These are phyloP conservation scores for Henckelia pumila DNA, from an alignment of 257 asterid genomes.

Conservation along the genomic window DNA sequence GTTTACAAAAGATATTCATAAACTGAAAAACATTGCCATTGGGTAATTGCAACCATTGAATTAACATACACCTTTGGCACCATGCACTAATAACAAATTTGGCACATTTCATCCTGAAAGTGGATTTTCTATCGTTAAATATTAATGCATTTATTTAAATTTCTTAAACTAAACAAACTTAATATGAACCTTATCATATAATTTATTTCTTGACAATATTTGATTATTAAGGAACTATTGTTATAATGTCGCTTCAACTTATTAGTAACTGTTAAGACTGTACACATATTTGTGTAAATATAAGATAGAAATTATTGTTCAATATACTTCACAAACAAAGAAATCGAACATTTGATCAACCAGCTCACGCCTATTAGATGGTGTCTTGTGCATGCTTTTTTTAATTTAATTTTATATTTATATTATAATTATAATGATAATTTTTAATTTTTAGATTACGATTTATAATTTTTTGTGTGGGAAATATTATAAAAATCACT, in stretches of 20 bases:
- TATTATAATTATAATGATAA: no score
- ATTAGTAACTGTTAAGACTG: not conserved
- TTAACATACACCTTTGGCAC: not conserved
- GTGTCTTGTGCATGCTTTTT: not conserved
- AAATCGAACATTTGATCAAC: not conserved
- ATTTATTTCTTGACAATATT: not conserved
- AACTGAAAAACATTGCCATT: not conserved
- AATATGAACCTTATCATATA: not conserved
- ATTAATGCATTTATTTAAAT: not conserved
- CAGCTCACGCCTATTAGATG: not conserved
- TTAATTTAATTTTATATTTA: no score
- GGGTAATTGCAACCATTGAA: not conserved
- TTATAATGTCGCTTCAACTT: no score
- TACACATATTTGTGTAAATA: no score
- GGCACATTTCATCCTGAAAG: not conserved
- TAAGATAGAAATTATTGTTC: not conserved
- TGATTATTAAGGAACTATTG: no score
- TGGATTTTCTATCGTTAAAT: not conserved
- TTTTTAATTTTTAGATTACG: not conserved
- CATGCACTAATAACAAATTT: not conserved
- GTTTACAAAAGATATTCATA: slow-evolving; percentile 18
- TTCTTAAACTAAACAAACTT: not conserved
- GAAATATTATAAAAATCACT: not conserved
- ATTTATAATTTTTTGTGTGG: not conserved
- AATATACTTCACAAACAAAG: not conserved